These are phyloP conservation scores for Physcomitrium patens DNA, from an alignment of 225 moss, liverwort and hornwort genomes.

Conservation along the genomic window DNA sequence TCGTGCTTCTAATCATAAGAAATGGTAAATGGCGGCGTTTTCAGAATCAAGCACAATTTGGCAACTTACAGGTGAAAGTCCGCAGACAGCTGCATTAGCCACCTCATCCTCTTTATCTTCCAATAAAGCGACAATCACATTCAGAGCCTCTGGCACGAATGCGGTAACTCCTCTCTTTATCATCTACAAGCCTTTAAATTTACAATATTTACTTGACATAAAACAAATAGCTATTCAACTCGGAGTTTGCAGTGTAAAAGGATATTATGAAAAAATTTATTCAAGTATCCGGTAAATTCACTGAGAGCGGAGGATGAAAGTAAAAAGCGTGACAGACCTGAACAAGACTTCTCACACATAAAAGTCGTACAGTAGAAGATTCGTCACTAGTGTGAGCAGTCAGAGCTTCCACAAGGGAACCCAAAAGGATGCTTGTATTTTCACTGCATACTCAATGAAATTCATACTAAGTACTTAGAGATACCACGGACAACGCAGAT, in stretches of 20 bases:
- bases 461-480: background rate
- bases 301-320: conserved; percentile 1
- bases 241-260: background rate
- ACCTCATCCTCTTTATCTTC: conserved; percentile 92
- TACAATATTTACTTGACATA: background rate
- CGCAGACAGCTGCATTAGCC: conserved; percentile 85
- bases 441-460: conserved; percentile 54
- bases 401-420: conserved; percentile 76
- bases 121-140: conserved; percentile 85
- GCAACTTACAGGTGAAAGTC: conserved; percentile 66
- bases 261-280: background rate
- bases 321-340: conserved; percentile 51
- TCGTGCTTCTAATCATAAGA: background rate
- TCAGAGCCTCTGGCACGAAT: conserved; percentile 81
- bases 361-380: conserved; percentile 72
- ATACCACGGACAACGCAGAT: background rate
- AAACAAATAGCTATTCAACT: background rate
- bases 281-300: background rate
- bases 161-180: conserved; percentile 63
- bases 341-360: conserved; percentile 86
- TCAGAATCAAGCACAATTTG: conserved; percentile 4
- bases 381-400: conserved; percentile 90
- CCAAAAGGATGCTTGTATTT: conserved; percentile 64
- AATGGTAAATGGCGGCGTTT: background rate
- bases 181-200: conserved; percentile 54